Conservation (phyloP, 345 rosid species). For the Microcos paniculata region DNA sequence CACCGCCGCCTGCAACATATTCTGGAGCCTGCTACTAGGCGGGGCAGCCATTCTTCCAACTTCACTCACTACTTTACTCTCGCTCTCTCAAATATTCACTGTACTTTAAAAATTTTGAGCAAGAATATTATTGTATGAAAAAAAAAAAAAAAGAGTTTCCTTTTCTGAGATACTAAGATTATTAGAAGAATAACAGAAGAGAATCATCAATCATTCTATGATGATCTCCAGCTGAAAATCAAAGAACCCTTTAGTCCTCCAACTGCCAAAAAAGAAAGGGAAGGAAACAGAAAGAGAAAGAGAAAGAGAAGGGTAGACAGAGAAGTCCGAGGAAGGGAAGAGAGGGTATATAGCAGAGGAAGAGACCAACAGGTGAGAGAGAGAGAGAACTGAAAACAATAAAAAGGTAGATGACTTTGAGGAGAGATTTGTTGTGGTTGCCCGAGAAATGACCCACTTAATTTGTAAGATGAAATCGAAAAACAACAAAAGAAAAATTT, state of each 20-base stretch:
- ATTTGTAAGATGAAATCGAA: background rate
- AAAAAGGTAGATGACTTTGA: conserved; percentile 42
- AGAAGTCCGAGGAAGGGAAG: conserved; percentile 13
- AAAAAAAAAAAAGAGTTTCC: background rate
- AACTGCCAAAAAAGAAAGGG: background rate
- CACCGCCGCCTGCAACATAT: conserved; percentile 73
- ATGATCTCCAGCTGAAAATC: conserved; percentile 27
- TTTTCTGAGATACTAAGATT: background rate
- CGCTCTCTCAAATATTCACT: background rate
- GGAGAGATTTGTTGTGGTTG: conserved; percentile 27
- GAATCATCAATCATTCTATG: background rate
- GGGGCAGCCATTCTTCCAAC: conserved; percentile 45
- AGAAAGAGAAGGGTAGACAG: conserved; percentile 18
- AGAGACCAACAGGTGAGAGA: conserved; percentile 32
- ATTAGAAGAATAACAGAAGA: conserved; percentile 15
- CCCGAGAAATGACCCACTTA: conserved; percentile 23
- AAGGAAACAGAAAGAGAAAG: background rate
- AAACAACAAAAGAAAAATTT: conserved; percentile 11
- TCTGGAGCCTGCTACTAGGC: conserved; percentile 59
- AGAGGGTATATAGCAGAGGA: conserved; percentile 17
- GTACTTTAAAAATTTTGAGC: conserved; percentile 4
- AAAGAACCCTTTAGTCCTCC: conserved; percentile 5
- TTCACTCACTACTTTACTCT: background rate
- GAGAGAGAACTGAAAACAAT: background rate
- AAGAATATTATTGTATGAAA: background rate